Conservation (phyloP, 148 eudicot genomes). For the Persicaria maculosa region DNA sequence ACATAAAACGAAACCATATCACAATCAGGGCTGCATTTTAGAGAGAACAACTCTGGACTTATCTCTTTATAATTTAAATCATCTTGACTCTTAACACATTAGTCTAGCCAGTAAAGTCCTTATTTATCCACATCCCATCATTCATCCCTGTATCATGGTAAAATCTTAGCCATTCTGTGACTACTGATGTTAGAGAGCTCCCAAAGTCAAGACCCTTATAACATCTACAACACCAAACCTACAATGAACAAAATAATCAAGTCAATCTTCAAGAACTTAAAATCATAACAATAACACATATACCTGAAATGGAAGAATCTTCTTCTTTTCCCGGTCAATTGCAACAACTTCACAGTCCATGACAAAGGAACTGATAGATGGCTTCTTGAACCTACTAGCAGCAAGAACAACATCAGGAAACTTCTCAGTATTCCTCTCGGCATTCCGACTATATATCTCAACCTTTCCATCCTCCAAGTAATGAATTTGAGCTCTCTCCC, state of each 20-base stretch:
- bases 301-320: slow-evolving; percentile 93
- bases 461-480: slow-evolving; percentile 84
- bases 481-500: slow-evolving; percentile 99
- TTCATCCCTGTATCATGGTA: background rate
- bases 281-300: background rate
- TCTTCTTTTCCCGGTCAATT: slow-evolving; percentile 74
- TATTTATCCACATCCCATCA: background rate
- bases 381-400: slow-evolving; percentile 61
- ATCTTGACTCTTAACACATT: background rate
- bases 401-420: slow-evolving; percentile 80
- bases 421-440: slow-evolving; percentile 86
- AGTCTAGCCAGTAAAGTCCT: too few species aligned
- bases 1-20: too few species aligned
- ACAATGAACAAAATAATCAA: background rate
- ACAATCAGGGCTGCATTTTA: too few species aligned
- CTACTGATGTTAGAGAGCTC: background rate
- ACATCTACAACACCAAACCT: background rate
- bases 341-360: slow-evolving; percentile 96
- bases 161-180: background rate
- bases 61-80: background rate
- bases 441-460: slow-evolving; percentile 94
- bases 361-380: slow-evolving; percentile 68
- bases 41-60: background rate
- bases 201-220: background rate
- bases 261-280: background rate